Percentiles rank a stretch among this genome's conserved stretches.
phyloP scores from a whole-genome alignment of 23 red algal species.

The Rhodosorus marinus region DNA sequence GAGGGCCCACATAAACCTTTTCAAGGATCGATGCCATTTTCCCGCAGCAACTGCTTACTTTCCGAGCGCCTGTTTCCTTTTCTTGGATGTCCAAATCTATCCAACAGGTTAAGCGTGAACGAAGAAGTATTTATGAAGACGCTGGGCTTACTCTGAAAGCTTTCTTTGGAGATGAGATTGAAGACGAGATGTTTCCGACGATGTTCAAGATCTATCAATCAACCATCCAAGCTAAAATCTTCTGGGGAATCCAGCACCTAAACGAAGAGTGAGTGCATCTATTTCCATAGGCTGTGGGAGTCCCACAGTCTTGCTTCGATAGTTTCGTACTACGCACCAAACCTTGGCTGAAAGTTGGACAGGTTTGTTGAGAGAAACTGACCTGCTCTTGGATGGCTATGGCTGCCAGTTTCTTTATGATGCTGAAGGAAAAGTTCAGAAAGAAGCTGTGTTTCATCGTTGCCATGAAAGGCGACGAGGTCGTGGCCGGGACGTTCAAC shows the following conservation, averaged over 20 bases:
- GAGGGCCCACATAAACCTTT: no score
- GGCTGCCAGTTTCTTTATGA: no score
- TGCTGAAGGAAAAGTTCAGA: no score
- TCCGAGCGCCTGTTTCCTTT: no score
- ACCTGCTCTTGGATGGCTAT: no score
- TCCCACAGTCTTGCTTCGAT: conserved; percentile 1
- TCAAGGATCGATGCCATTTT: no score
- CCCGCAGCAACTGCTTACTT: no score
- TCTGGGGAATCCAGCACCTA: conserved; percentile 62
- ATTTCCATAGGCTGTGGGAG: not conserved
- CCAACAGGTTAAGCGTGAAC: conserved; percentile 43
- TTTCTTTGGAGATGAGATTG: conserved; percentile 22
- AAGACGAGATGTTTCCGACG: conserved; percentile 7
- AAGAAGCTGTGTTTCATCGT: no score
- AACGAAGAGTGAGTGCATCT: conserved; percentile 30
- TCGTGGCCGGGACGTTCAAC: conserved; percentile 16
- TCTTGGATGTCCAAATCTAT: no score
- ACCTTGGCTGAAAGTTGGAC: no score
- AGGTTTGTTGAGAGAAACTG: no score
- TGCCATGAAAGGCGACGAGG: not conserved
- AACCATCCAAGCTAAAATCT: conserved; percentile 29
- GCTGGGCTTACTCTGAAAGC: conserved; percentile 26
- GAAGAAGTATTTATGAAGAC: conserved; percentile 39
- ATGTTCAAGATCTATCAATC: conserved; percentile 59
- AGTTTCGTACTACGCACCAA: not conserved